These are phyloP conservation scores for Pythium myriotylum DNA, from an alignment of 352 stramenopile genomes.

Conservation along the genomic window DNA sequence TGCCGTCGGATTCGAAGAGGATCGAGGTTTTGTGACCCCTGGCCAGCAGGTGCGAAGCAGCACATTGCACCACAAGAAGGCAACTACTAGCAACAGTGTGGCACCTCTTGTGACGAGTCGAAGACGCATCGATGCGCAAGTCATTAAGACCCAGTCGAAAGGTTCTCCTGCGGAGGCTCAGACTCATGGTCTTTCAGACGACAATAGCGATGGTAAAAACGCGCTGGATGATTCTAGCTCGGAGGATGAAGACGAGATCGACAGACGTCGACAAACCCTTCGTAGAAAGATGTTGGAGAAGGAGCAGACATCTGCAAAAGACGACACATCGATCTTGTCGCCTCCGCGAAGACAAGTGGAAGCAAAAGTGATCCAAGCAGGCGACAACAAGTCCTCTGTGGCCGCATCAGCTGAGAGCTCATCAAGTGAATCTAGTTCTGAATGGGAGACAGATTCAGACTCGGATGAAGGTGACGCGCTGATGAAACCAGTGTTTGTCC, in stretches of 20 bases:
- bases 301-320: conserved; percentile 18
- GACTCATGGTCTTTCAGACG: conserved; percentile 7
- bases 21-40: conserved; percentile 76
- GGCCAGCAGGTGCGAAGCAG: conserved; percentile 60
- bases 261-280: conserved; percentile 59
- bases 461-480: conserved; percentile 72
- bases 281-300: conserved; percentile 60
- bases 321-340: neutral
- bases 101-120: conserved; percentile 7
- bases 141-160: conserved; percentile 37
- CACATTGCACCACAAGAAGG: conserved; percentile 25
- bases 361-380: conserved; percentile 20
- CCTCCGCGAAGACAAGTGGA: conserved; percentile 18
- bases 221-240: conserved; percentile 71
- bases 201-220: conserved; percentile 23
- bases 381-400: conserved; percentile 27
- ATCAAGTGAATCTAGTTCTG: conserved; percentile 54
- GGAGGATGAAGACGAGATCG: conserved; percentile 66
- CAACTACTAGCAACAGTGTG: neutral
- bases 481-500: conserved; percentile 93
- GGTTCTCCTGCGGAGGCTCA: neutral
- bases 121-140: conserved; percentile 62
- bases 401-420: conserved; percentile 31
- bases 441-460: conserved; percentile 85
- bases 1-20: conserved; percentile 72